Percentiles rank a stretch among this genome's conserved stretches.
Conservation (phyloP, 441 rosid species). For the Manihot esculenta region DNA sequence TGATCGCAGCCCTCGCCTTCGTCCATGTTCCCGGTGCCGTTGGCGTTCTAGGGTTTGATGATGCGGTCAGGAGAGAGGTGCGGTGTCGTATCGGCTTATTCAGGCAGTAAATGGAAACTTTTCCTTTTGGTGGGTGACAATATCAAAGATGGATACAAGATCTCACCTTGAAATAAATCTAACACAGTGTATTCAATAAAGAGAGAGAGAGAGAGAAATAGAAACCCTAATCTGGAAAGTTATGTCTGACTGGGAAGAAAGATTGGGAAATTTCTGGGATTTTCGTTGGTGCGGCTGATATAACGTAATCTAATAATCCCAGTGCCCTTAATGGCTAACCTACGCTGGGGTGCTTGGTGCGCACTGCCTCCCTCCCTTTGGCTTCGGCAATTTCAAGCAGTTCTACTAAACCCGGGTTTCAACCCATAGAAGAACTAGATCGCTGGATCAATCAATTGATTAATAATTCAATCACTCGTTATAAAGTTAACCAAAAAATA, state of each 20-base stretch:
- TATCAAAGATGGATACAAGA: neutral
- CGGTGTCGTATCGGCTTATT: neutral
- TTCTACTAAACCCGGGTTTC: no score
- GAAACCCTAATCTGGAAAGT: neutral
- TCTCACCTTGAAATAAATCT: neutral
- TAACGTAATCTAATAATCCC: neutral
- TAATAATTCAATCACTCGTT: no score
- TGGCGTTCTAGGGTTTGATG: neutral
- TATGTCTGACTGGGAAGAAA: neutral
- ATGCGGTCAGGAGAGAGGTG: neutral
- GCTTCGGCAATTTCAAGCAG: no score
- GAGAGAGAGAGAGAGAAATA: neutral
- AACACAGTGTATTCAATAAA: no score
- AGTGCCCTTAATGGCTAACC: neutral
- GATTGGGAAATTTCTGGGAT: slow-evolving; percentile 13
- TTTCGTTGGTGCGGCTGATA: neutral
- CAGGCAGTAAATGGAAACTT: neutral
- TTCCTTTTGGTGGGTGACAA: no score
- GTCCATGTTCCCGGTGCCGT: neutral
- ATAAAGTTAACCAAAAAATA: no score
- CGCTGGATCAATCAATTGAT: no score
- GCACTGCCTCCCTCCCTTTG: neutral
- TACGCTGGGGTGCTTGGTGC: slow-evolving; percentile 1
- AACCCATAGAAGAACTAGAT: no score
- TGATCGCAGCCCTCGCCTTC: slow-evolving; percentile 12